Base-by-base conservation (phyloP, 305 asterid species). In the Euphrasia arctica region DNA sequence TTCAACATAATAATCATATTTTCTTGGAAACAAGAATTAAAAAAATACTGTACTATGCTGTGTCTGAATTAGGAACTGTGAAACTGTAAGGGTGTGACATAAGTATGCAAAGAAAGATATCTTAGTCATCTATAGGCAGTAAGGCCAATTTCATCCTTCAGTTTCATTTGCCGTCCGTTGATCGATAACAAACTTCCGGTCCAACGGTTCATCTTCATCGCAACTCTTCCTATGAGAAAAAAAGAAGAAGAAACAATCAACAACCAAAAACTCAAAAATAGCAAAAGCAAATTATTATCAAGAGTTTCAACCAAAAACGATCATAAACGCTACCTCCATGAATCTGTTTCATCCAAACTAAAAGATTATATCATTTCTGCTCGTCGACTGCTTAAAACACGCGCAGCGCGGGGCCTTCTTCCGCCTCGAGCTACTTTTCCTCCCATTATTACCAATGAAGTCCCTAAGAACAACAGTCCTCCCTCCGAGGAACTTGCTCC, bases 391-490 rank as follows among this genome's bases (percentile, higher is more conserved):
- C 57, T 69, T 81, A 65, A 94, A 85, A 66, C 99, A 94, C 14
- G 89, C 95, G 58, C 95, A 94, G 43, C 68, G 68, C 0, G 77
- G 88, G 18, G 75, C 67, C 81, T 88, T 90, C 93, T 86, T 88
- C 18, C 79, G 69, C 75, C 67, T 74, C 32, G 72, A 82, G 25
- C 80, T 80, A 68, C 74, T 82, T 50, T 76, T 80, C 83, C 83
- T 85, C 25, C 95, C 90, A 3, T 68, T 75, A 70, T 83, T 25
- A 25, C 27, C 66, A 14, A 94, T 76, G 62, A 94, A 90, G 64
- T 94, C 95, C 83, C 91, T 85, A 77, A 90, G 74, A 62, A 94
- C 63, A 29, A 88, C 63, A 36, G 84, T 86, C 69, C 74, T 85
- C 72, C 75, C 82, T 72, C 64, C 72, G 51, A 87, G 80, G 72